A percentile compares a stretch with the other conserved stretches of the same genome.
These are phyloP conservation scores for Xylaria scruposa DNA, from an alignment of 495 filamentous ascomycete species.

Conservation along the genomic window DNA sequence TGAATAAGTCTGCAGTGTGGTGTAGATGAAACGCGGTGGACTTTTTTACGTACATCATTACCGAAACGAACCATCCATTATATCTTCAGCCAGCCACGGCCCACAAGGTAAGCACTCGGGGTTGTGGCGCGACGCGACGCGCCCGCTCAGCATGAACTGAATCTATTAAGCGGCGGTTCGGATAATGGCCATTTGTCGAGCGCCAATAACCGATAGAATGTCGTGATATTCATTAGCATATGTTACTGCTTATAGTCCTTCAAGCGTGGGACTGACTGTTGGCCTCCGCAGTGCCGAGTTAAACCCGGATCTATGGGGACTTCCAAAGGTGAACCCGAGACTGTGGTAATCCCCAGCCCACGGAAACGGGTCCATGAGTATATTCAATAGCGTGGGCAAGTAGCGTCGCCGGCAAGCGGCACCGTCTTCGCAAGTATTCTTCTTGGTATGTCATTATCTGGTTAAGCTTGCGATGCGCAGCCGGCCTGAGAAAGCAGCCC, in stretches of 20 bases:
- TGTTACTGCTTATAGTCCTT: background rate
- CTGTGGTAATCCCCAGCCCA: constrained; percentile 7
- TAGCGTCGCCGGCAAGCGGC: background rate
- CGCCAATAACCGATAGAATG: background rate
- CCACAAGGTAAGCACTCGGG: constrained; percentile 11
- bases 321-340: constrained; percentile 3
- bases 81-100: constrained; percentile 13
- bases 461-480: background rate
- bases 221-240: background rate
- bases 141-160: background rate
- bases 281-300: background rate
- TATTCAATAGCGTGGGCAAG: constrained; percentile 5
- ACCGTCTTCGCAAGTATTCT: background rate
- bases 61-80: constrained; percentile 4
- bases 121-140: background rate
- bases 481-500: background rate
- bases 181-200: background rate
- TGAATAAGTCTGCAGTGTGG: background rate
- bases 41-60: constrained; percentile 12
- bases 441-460: background rate
- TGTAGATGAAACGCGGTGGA: constrained; percentile 1
- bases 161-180: background rate
- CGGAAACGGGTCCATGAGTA: background rate
- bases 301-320: background rate
- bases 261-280: background rate